These are phyloP conservation scores for Penicillium sclerotigenum DNA, from an alignment of 2,329 filamentous ascomycete species.

Conservation along the genomic window DNA sequence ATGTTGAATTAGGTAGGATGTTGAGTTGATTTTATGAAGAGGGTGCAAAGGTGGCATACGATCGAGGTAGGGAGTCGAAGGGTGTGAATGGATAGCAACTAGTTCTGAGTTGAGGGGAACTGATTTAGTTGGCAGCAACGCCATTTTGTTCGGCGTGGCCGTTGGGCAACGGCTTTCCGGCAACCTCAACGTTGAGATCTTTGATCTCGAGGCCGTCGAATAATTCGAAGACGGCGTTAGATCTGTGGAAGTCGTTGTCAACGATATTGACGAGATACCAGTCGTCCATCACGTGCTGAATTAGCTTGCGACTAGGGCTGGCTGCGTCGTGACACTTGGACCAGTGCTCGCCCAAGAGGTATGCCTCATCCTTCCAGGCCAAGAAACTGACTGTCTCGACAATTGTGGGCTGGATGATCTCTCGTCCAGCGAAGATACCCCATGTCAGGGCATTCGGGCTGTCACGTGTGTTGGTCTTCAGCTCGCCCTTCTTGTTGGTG, in stretches of 20 bases:
- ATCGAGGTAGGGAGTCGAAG: conserved; percentile 9
- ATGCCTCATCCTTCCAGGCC: conserved; percentile 98
- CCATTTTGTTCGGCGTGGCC: conserved; percentile 21
- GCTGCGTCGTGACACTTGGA: conserved; percentile 78
- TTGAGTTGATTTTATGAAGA: conserved; percentile 15
- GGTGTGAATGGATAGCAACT: conserved; percentile 6
- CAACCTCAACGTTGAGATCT: conserved; percentile 35
- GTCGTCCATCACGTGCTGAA: conserved; percentile 78
- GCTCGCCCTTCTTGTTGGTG: conserved; percentile 75
- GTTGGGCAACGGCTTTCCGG: conserved; percentile 24
- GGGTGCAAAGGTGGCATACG: conserved; percentile 1
- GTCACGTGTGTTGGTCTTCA: conserved; percentile 78
- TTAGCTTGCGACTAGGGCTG: conserved; percentile 73
- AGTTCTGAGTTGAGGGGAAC: conserved; percentile 11
- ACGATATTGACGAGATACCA: conserved; percentile 98
- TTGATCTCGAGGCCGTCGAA: conserved; percentile 66
- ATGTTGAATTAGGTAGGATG: conserved; percentile 37
- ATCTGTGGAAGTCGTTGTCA: conserved; percentile 94
- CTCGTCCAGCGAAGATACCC: conserved; percentile 98
- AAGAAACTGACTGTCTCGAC: conserved; percentile 97
- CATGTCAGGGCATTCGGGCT: conserved; percentile 98
- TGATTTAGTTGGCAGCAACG: conserved; percentile 26
- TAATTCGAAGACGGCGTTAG: conserved; percentile 75
- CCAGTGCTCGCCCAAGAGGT: conserved; percentile 88
- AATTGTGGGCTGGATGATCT: conserved; percentile 99